Evolutionary conservation across 2,329 filamentous ascomycete species (phyloP).

Genomic region (Aspergillus fischeri): DNA sequence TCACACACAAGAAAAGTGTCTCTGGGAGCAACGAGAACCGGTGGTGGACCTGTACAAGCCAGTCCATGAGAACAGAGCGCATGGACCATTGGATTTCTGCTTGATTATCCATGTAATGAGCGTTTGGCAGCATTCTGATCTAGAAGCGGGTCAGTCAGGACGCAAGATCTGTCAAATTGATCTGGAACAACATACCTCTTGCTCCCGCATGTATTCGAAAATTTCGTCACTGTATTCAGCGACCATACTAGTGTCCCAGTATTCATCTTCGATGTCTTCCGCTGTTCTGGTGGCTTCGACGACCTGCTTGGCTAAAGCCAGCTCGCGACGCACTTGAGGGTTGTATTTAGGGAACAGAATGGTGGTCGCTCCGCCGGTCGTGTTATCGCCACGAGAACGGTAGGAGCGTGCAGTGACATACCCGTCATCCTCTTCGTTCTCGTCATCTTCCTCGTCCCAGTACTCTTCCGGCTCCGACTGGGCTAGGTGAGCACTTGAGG

Average conservation of each 20-base stretch:
- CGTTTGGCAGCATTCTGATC: constrained; percentile 77
- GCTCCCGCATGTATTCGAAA: constrained; percentile 81
- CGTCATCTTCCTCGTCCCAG: constrained; percentile 73
- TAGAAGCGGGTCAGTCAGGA: constrained; percentile 35
- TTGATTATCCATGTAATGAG: constrained; percentile 95
- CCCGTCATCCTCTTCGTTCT: constrained; percentile 66
- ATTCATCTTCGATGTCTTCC: constrained; percentile 82
- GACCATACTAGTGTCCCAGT: constrained; percentile 95
- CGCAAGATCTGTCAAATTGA: neutral
- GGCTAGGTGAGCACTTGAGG: constrained; percentile 11
- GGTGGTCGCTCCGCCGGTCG: constrained; percentile 59
- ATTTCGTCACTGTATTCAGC: constrained; percentile 96
- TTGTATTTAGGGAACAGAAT: constrained; percentile 71
- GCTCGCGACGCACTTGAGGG: constrained; percentile 65
- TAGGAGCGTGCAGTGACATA: constrained; percentile 75
- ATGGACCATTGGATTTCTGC: constrained; percentile 99
- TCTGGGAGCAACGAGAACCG: constrained; percentile 89
- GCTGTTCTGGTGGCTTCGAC: constrained; percentile 63
- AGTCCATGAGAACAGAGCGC: constrained; percentile 95
- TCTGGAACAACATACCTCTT: constrained; percentile 62
- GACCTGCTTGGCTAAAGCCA: constrained; percentile 62
- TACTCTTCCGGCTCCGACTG: constrained; percentile 62
- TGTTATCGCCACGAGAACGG: constrained; percentile 70
- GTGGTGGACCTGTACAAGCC: constrained; percentile 92
- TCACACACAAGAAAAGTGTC: constrained; percentile 90